Base-by-base conservation (phyloP, 2,329 filamentous ascomycete species). In the Mycocentrospora acerina region DNA sequence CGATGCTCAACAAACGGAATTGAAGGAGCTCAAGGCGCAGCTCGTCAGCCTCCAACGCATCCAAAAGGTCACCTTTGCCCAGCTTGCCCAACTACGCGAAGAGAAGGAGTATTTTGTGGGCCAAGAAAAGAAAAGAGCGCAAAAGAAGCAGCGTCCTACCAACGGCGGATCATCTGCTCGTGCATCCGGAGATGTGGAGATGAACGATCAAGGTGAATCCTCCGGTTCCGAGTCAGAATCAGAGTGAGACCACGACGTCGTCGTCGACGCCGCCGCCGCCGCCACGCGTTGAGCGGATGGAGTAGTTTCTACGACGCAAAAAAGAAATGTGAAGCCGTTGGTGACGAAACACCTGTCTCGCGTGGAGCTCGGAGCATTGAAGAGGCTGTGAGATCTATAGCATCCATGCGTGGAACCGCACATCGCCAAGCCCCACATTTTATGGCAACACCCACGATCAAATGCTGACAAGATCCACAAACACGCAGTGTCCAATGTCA, bases 21-120 rank as follows among this genome's bases (percentile, higher is more conserved):
- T 68, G n/a, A 57, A 59, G 24, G 60, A 66, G 26, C 29, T 67
- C 19, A 65, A 59, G 44, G 58, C 60, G 35, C 63, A 75, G 40
- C 37, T 75, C 12, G 70, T 68, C 14, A 68, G 68, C 4, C 53
- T 75, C 19, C 66, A 72, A 45, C 61, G 70, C 27, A 60, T 75
- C 19, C 72, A 75, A 48, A 70, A 64, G 40, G 67, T 68, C 24
- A 71, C 69, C 4, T 70, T 75, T 35, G 58, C 67, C 15, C 72
- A 73, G 40, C 56, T 76, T 17, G 67, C 68, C 11, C 66, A 69
- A 41, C 32, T 75, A 35, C 65, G 66, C 29, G 61, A 68, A 29
- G 71, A 75, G 48, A 66, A 63, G 24, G 64, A 67, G 27, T 64
- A 55, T 24, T 53, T 70, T 19, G 32, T 64, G 27, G 40, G 54